A percentile compares a stretch with the other conserved stretches of the same genome.
phyloP scores from a whole-genome alignment of 441 rosid genomes.

The Adansonia rubrostipa region DNA sequence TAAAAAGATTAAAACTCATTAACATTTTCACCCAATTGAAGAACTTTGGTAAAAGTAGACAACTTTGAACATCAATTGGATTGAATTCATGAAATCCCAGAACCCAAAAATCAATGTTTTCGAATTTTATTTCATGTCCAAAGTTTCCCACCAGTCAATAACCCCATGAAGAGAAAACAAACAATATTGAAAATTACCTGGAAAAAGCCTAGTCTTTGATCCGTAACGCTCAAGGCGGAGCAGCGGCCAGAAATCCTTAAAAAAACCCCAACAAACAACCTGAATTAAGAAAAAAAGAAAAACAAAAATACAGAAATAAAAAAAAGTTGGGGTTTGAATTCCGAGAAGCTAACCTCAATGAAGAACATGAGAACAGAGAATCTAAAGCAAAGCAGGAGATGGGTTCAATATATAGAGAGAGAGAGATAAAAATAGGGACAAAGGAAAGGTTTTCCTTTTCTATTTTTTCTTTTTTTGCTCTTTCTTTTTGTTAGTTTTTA shows the following conservation, averaged over 20 bases:
- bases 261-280: not conserved
- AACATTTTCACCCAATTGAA: not conserved
- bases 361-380: slow-evolving; percentile 38
- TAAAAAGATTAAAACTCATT: not conserved
- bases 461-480: no score
- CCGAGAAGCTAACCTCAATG: slow-evolving; percentile 39
- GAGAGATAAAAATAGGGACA: not conserved
- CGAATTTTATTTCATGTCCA: not conserved
- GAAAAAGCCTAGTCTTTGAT: slow-evolving; percentile 32
- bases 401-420: not conserved
- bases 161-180: not conserved
- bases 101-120: not conserved
- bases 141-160: not conserved
- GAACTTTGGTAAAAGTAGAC: not conserved
- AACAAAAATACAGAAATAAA: not conserved
- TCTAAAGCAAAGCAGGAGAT: not conserved
- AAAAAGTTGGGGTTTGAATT: not conserved
- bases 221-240: slow-evolving; percentile 33
- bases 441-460: not conserved
- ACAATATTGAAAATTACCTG: slow-evolving; percentile 37
- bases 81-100: not conserved
- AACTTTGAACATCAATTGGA: not conserved
- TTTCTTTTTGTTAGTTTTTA: not conserved
- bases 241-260: slow-evolving; percentile 46
- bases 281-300: not conserved